Evolutionary conservation across 2,329 filamentous ascomycete species (phyloP), one percentile per base, ranked within the genome.

Genomic region (Calonectria multiphialidica): DNA sequence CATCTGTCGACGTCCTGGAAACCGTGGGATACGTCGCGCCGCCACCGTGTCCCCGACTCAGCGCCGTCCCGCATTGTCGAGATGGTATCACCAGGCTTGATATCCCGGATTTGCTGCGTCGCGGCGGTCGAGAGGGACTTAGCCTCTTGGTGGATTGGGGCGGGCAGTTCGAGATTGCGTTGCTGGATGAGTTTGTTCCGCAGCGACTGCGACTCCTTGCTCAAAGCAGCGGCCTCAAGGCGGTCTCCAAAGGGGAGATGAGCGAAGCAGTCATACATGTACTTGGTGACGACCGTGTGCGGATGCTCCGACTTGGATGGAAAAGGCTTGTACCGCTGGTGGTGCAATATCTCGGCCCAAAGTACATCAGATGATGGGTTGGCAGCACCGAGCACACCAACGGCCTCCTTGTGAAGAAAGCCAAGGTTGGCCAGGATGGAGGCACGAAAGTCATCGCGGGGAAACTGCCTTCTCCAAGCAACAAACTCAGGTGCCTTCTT

Each of bases 231-330:
- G 0, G 76, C 72, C 66, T 87, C 82, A 7, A 95, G 83, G 2
- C 88, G 83, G 2, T 85, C 80, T 1, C 86, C 89, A 76, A 92
- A 93, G 5, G 88, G 88, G 80, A 95, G 88, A 23, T 92, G 83
- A 3, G 86, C 84, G 74, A 97, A 97, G 67, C 90, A 90, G 3
- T 89, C 79, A 72, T 90, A 88, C 0, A 93, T 89, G 68, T 93
- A 94, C 0, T 92, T 90, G 0, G 95, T 96, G 0, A 96, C 92
- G 0, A 94, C 83, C 0, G 94, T 96, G 4, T 80, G 80, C 0
- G 80, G 72, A 21, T 68, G 37, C 33, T 71, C 37, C 5, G 53
- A 49, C 45, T 80, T 73, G 30, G 33, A 49, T 8, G 45, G 61
- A 42, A 57, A 69, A n/a, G 21, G 78, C 4, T 79, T 79, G 74